Base-by-base conservation (phyloP, 345 rosid genomes). In the Fremontodendron californicum region DNA sequence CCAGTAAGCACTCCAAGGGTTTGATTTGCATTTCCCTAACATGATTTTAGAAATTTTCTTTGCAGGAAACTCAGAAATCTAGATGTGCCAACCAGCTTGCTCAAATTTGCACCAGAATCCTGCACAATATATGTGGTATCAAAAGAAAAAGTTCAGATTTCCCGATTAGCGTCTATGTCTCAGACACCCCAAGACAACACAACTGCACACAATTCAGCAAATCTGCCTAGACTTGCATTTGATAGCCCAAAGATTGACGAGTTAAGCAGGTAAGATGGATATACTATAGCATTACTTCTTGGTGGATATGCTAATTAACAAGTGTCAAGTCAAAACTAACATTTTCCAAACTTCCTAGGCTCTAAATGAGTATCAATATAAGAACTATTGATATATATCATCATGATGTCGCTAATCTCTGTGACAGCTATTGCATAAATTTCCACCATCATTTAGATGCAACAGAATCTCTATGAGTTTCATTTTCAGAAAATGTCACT, bases 41-140 rank as follows among this genome's bases (percentile, higher is more conserved):
- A 54, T 58, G 55, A 43, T 60, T 23, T 13, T n/a, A 42, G 72
- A 9, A 33, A 21, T 81, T 74, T 51, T 74, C 72, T 64, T 74
- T 74, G 71, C 89, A 94, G 98, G 86, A 94, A 89, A 79, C 85
- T 92, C 46, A 78, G 71, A 80, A 42, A 81, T 74, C 27, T 81
- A 2, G 57, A 69, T 46, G 73, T 46, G 55, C 73, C 73, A 15
- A 45, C 39, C 39, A 69, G 55, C 57, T 69, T 69, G 40, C 55
- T 69, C 55, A 69, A 69, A 45, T 4, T 16, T 27, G 73, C 55
- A 45, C 73, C 73, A 27, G 40, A 69, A 45, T 45, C 54, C 1
- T 69, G 73, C 1, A 23, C 57, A 45, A 23, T 69, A 27, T 27
- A 69, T 9, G 57, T 69, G 40, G 27, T 69, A 45, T 69, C 25